These are phyloP conservation scores for Gastrolobium villosum DNA, from an alignment of 306 rosid genomes.

Conservation along the genomic window DNA sequence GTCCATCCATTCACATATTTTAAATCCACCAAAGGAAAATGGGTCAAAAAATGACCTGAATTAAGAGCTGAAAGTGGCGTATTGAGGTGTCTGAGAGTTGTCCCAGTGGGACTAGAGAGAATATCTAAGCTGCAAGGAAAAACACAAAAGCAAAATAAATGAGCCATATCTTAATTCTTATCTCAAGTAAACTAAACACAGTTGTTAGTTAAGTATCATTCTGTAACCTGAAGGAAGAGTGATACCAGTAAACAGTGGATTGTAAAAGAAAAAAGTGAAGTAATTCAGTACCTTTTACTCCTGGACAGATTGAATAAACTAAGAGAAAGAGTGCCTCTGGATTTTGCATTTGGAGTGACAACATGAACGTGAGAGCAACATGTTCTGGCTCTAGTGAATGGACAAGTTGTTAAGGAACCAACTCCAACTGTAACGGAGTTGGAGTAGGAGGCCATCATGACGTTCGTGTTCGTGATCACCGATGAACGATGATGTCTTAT, in stretches of 20 bases:
- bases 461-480: not conserved
- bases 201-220: not conserved
- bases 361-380: conserved; percentile 12
- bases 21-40: conserved; percentile 14
- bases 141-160: conserved; percentile 11
- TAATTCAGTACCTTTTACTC: conserved; percentile 14
- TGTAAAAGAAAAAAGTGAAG: not conserved
- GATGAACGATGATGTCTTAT: conserved; percentile 20
- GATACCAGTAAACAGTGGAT: too few relatives aligned
- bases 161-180: not conserved
- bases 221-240: not conserved
- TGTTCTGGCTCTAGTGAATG: conserved; percentile 2
- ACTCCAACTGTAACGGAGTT: conserved; percentile 36
- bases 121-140: conserved; percentile 31
- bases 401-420: conserved; percentile 37
- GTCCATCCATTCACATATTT: not conserved
- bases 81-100: conserved; percentile 40
- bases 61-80: conserved; percentile 44
- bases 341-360: conserved; percentile 39
- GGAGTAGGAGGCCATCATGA: conserved; percentile 26
- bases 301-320: not conserved
- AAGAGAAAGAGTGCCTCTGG: conserved; percentile 20
- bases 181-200: not conserved
- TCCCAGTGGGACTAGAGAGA: not conserved
- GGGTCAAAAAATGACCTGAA: conserved; percentile 43